Evolutionary conservation across 139 green algal species (phyloP).

Genomic region (Coelastrella sp.): DNA sequence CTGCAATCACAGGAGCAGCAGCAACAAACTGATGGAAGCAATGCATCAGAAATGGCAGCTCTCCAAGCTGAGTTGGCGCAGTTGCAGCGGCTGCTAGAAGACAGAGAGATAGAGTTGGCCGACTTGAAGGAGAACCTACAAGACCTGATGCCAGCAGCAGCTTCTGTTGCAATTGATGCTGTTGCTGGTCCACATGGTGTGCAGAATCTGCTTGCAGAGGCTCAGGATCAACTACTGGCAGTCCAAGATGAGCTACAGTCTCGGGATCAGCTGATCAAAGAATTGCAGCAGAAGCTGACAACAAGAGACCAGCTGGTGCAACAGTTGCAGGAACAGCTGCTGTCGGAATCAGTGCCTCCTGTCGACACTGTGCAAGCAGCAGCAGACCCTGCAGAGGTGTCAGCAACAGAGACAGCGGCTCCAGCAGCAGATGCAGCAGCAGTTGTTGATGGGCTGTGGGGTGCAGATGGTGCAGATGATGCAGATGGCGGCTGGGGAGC

Average conservation of each 20-base stretch:
- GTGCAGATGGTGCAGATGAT: not conserved
- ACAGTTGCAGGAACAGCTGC: conserved; percentile 37
- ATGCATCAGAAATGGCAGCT: not conserved
- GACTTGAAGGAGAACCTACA: conserved; percentile 44
- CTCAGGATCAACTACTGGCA: not conserved
- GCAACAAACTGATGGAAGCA: too few relatives aligned
- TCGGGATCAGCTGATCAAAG: not conserved
- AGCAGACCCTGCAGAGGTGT: too few relatives aligned
- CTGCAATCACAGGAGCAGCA: not conserved
- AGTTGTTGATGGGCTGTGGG: not conserved
- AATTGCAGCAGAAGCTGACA: conserved; percentile 41
- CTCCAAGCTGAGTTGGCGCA: not conserved
- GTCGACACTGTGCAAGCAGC: too few relatives aligned
- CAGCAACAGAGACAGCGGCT: not conserved
- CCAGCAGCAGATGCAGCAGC: not conserved
- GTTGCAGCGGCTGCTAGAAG: conserved; percentile 28
- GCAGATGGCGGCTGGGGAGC: conserved; percentile 8
- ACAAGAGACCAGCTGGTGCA: conserved; percentile 1
- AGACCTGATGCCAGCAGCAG: conserved; percentile 31
- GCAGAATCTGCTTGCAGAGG: not conserved
- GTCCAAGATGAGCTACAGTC: not conserved
- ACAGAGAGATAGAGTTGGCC: conserved; percentile 1
- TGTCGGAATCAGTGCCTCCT: too few relatives aligned
- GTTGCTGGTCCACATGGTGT: not conserved
- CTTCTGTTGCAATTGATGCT: not conserved